A percentile compares a stretch with the other conserved stretches of the same genome.
phyloP scores from a whole-genome alignment of 257 asterid genomes.

The Asclepias syriaca region DNA sequence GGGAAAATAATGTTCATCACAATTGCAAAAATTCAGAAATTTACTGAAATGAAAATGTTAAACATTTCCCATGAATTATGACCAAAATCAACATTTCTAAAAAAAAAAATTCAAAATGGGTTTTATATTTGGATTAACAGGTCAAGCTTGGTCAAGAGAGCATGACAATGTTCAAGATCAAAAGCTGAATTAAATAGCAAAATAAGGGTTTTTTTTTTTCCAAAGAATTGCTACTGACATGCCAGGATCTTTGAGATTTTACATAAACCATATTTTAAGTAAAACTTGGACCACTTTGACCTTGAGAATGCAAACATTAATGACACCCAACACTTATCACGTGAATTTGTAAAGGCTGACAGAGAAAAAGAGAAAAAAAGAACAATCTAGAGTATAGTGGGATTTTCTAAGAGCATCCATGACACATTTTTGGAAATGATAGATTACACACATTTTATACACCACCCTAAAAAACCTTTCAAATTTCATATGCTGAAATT shows the following conservation, averaged over 20 bases:
- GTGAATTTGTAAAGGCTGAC: constrained; percentile 1
- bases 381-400: background rate
- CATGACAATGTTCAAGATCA: background rate
- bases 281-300: background rate
- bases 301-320: background rate
- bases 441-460: background rate
- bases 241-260: background rate
- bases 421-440: background rate
- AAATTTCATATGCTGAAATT: background rate
- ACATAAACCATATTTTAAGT: constrained; percentile 1
- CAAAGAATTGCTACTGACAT: background rate
- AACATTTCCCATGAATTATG: background rate
- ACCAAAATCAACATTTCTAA: background rate
- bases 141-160: background rate
- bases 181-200: background rate
- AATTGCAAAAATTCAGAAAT: background rate
- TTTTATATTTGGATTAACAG: background rate
- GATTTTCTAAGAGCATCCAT: background rate
- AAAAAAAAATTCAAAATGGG: background rate
- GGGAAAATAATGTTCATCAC: background rate
- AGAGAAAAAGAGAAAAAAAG: background rate
- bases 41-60: background rate
- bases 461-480: background rate
- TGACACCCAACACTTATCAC: constrained; percentile 4
- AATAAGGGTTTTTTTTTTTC: too few species aligned